These are phyloP conservation scores for Penicillium riverlandense DNA, from an alignment of 495 filamentous ascomycete species.

Conservation along the genomic window DNA sequence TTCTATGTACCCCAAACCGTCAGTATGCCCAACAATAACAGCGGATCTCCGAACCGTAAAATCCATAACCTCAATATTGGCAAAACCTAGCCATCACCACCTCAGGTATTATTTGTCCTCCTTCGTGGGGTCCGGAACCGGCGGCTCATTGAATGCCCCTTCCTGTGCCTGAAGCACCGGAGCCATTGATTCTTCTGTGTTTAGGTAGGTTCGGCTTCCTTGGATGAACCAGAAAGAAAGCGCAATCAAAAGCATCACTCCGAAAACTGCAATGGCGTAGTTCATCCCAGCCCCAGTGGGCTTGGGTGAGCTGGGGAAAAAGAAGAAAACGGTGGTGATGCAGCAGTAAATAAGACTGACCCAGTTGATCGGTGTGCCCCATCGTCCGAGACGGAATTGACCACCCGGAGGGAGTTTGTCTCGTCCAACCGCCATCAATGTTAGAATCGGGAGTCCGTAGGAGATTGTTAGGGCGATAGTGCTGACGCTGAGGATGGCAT, in stretches of 20 bases:
- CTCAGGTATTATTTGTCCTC: background rate
- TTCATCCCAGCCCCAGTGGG: slow-evolving; percentile 37
- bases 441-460: slow-evolving; percentile 35
- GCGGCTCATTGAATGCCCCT: slow-evolving; percentile 14
- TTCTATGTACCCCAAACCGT: too few relatives aligned
- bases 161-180: slow-evolving; percentile 28
- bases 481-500: slow-evolving; percentile 39
- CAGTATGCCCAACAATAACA: too few relatives aligned
- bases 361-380: slow-evolving; percentile 26
- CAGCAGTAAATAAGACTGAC: slow-evolving; percentile 33
- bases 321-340: slow-evolving; percentile 38
- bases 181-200: slow-evolving; percentile 30
- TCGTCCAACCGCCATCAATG: slow-evolving; percentile 29
- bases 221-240: slow-evolving; percentile 35
- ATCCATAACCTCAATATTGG: too few relatives aligned
- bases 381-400: slow-evolving; percentile 28
- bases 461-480: slow-evolving; percentile 40
- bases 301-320: slow-evolving; percentile 34
- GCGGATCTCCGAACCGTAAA: too few relatives aligned
- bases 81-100: background rate
- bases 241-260: slow-evolving; percentile 39
- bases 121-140: slow-evolving; percentile 6
- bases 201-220: slow-evolving; percentile 27
- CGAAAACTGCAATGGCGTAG: slow-evolving; percentile 41
- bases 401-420: slow-evolving; percentile 32